Base-by-base conservation (phyloP, 768 basidiomycete species). In the Collybiopsis luxurians region DNA sequence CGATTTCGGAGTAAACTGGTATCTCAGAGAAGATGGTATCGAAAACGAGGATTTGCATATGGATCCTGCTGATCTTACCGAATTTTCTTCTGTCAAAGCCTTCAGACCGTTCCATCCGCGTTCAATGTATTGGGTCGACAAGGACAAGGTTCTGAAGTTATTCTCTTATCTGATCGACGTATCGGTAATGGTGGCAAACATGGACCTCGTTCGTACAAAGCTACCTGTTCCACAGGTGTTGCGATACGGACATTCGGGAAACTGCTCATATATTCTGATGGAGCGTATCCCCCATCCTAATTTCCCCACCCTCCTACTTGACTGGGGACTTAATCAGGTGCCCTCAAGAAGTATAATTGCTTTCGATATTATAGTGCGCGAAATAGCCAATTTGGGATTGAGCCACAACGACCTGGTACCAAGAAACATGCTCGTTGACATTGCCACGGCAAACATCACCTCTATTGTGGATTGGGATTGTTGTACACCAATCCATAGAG, bases 241-340 rank as follows among this genome's bases (percentile, higher is more conserved):
- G 4, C 24, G 40, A 2, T 43, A 53, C 13, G 51, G 51, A 15
- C 21, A 24, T 7, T 53, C 47, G 15, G 47, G 47, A 4, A 48
- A 48, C 19, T 64, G 49, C 47, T 58, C 21, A 45, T 43, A 36
- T 60, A 59, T 21, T 31, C 59, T 49, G 55, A 52, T 31, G 59
- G 54, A 40, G 17, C 56, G 12, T 55, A 66, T 48, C 13, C 47
- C 26, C 7, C 47, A 30, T n/a, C 26, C 2, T 31, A 48, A 31
- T 36, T 31, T 50, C 21, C 27, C 48, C 17, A 31, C 21, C 10
- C 28, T 12, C 21, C 17, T 50, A 23, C n/a, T 11, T 7, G 28
- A 23, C 1, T 50, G 48, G 48, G 31, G 31, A 17, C 4, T 50
- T 2, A 13, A 50, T 4, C 31, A 17, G 4, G 21, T 50, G 48